Evolutionary conservation across 441 rosid species (phyloP).

Genomic region (Lagerstroemia fauriei): DNA sequence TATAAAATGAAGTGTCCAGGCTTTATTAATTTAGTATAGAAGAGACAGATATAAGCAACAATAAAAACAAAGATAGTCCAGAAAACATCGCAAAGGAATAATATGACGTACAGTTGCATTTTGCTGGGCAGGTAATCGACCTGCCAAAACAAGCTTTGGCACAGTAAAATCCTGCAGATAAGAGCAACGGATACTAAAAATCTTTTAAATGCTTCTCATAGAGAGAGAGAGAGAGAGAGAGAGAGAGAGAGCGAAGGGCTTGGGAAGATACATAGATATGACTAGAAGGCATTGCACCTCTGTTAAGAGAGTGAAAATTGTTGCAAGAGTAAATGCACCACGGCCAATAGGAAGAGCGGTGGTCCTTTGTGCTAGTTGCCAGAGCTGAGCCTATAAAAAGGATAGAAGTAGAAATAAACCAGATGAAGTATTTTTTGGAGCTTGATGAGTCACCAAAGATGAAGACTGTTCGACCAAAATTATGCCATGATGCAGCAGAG

Average conservation of each 20-base stretch:
- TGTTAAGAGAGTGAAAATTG: constrained; percentile 88
- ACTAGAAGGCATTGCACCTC: constrained; percentile 52
- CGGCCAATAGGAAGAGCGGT: constrained; percentile 98
- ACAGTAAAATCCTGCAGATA: constrained; percentile 81
- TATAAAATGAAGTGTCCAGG: not conserved
- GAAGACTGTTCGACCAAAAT: constrained; percentile 2
- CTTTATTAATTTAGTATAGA: constrained; percentile 1
- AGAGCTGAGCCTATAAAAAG: constrained; percentile 76
- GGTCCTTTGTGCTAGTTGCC: constrained; percentile 97
- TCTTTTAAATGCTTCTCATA: constrained; percentile 21
- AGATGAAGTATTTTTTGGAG: not conserved
- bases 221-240: constrained; percentile 19
- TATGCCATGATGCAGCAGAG: constrained; percentile 12
- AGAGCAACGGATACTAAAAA: not conserved
- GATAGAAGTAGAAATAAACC: constrained; percentile 20
- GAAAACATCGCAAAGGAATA: constrained; percentile 11
- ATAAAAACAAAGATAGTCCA: constrained; percentile 9
- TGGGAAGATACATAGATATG: constrained; percentile 2
- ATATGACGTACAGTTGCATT: constrained; percentile 89
- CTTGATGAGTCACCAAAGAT: constrained; percentile 14
- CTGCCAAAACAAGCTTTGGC: constrained; percentile 97
- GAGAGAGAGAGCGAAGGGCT: not conserved
- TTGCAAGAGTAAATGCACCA: constrained; percentile 95
- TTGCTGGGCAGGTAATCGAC: constrained; percentile 98
- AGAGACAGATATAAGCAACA: not conserved